These are phyloP conservation scores for Gymnopus androsaceus DNA, from an alignment of 1,284 basidiomycete genomes.

Conservation along the genomic window DNA sequence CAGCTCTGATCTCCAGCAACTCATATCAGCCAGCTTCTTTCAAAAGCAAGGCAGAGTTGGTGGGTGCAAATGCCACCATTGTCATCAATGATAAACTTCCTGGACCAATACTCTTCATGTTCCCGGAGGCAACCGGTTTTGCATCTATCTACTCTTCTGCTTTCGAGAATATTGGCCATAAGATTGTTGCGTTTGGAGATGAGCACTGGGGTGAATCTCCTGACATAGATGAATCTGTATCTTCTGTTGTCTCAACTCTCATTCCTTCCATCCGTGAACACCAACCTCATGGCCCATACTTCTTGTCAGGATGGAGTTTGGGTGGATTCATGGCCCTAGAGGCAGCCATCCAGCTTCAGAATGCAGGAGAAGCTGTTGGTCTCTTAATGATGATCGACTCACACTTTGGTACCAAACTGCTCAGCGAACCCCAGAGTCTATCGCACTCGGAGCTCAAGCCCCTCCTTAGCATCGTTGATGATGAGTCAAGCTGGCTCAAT, in stretches of 20 bases:
- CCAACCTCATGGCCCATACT: slow-evolving; percentile 2
- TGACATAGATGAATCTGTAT: neutral
- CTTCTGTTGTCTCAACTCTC: neutral
- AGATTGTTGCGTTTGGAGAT: slow-evolving; percentile 3
- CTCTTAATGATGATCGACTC: slow-evolving; percentile 5
- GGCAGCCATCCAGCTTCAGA: slow-evolving; percentile 1
- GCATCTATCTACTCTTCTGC: slow-evolving; percentile 4
- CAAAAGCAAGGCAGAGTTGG: neutral
- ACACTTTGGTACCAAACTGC: neutral
- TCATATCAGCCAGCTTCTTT: neutral
- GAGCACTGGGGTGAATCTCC: neutral
- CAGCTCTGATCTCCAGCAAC: neutral
- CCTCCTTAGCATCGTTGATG: neutral
- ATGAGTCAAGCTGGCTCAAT: neutral
- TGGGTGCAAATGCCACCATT: neutral
- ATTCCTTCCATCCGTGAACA: neutral
- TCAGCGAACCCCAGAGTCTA: neutral
- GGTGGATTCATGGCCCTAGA: slow-evolving; percentile 3
- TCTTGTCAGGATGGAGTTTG: slow-evolving; percentile 2
- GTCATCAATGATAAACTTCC: neutral
- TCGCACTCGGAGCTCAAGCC: neutral
- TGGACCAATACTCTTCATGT: slow-evolving; percentile 1
- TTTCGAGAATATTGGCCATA: neutral
- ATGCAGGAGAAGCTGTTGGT: neutral
- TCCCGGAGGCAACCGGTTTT: slow-evolving; percentile 5